Conservation (phyloP, 179 eudicot genomes). For the Vitellaria paradoxa region DNA sequence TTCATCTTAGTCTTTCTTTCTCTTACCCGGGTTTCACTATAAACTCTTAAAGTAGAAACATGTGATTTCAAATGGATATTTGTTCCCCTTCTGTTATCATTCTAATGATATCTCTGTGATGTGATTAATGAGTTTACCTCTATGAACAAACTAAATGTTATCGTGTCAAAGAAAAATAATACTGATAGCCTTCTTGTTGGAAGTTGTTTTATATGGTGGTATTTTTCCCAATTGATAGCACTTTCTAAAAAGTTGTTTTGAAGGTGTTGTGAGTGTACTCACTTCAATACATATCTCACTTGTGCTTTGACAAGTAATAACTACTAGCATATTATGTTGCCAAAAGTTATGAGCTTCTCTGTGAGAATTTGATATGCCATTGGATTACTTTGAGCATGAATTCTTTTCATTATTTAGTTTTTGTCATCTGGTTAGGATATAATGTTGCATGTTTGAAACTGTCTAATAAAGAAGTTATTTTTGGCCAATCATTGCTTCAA, state of each 20-base stretch:
- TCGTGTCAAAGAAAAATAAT: background rate
- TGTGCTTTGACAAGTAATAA: background rate
- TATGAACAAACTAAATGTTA: background rate
- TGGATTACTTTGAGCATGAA: background rate
- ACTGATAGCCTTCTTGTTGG: background rate
- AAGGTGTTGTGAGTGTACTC: background rate
- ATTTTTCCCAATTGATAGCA: background rate
- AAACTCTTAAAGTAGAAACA: background rate
- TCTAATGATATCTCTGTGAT: background rate
- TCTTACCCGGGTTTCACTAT: background rate
- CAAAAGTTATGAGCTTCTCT: background rate
- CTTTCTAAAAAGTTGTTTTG: background rate
- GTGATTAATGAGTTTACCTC: background rate
- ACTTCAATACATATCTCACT: background rate
- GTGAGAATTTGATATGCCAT: background rate
- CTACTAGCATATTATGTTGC: background rate
- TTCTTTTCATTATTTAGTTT: background rate
- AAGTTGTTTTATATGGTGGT: background rate
- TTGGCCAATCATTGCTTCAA: too few species aligned
- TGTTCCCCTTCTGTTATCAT: background rate
- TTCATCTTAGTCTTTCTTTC: slow-evolving; percentile 4
- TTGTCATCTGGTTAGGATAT: too few species aligned
- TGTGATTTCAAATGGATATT: background rate
- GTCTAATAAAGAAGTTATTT: too few species aligned
- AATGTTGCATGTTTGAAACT: background rate